Percentiles rank a stretch among this genome's conserved stretches.
Conservation (phyloP, 129 eudicot genomes). For the Artemisia argyi region DNA sequence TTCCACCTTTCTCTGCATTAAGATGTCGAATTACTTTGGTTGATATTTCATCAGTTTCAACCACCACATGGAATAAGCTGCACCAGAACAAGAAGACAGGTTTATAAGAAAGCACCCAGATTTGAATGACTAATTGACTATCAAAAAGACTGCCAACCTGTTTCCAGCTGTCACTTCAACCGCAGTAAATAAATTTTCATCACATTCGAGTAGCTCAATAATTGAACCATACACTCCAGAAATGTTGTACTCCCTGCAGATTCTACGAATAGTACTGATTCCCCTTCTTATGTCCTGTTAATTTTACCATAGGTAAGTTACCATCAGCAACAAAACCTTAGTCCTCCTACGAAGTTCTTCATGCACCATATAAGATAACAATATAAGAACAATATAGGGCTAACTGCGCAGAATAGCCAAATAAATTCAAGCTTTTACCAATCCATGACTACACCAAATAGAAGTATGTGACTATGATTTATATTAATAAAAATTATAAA, state of each 20-base stretch:
- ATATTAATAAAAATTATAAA: too few species aligned
- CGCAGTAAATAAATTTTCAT: slow-evolving; percentile 89
- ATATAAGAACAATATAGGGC: neutral
- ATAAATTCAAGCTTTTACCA: neutral
- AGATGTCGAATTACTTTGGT: slow-evolving; percentile 86
- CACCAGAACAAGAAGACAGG: slow-evolving; percentile 13
- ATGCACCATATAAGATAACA: slow-evolving; percentile 1
- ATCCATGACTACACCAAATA: neutral
- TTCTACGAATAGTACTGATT: slow-evolving; percentile 70
- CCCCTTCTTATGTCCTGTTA: slow-evolving; percentile 95
- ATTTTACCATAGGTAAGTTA: slow-evolving; percentile 8
- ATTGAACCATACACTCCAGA: slow-evolving; percentile 84
- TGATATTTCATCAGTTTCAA: slow-evolving; percentile 83
- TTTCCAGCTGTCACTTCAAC: slow-evolving; percentile 99
- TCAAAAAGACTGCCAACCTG: slow-evolving; percentile 49
- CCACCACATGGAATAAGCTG: slow-evolving; percentile 99
- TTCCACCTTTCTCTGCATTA: slow-evolving; percentile 85
- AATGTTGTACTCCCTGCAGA: slow-evolving; percentile 62
- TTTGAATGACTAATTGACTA: neutral
- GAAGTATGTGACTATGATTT: too few species aligned
- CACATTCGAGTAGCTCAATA: slow-evolving; percentile 91
- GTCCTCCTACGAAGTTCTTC: neutral
- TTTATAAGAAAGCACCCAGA: slow-evolving; percentile 9
- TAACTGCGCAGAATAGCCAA: neutral
- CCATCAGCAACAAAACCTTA: slow-evolving; percentile 18